Conservation (phyloP, 2,329 filamentous ascomycete genomes). For the Colletotrichum abscissum region DNA sequence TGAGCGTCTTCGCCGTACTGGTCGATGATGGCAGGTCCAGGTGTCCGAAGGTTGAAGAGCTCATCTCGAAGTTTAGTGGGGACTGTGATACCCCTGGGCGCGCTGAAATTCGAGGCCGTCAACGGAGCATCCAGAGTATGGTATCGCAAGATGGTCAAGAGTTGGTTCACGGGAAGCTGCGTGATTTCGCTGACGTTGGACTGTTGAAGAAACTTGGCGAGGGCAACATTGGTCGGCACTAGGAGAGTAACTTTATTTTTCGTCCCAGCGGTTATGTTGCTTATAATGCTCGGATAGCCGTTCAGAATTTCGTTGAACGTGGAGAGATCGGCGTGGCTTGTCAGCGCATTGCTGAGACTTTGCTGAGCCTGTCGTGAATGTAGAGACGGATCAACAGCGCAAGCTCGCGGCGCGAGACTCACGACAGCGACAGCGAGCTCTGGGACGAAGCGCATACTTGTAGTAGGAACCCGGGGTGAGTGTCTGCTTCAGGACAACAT, state of each 20-base stretch:
- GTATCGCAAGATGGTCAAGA: slow-evolving; percentile 50
- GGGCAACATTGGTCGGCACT: slow-evolving; percentile 29
- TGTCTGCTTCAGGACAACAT: too few species aligned
- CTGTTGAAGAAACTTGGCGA: slow-evolving; percentile 17
- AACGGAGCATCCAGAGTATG: slow-evolving; percentile 37
- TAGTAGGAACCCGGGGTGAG: neutral
- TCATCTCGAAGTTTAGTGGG: slow-evolving; percentile 38
- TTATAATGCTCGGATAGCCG: slow-evolving; percentile 15
- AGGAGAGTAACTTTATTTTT: slow-evolving; percentile 24
- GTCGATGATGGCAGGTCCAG: slow-evolving; percentile 25
- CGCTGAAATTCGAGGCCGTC: slow-evolving; percentile 33
- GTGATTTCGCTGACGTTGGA: slow-evolving; percentile 41
- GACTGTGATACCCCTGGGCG: slow-evolving; percentile 34
- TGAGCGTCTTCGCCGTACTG: slow-evolving; percentile 33
- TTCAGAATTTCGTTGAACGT: slow-evolving; percentile 23
- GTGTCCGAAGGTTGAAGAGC: slow-evolving; percentile 37
- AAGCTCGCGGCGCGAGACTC: neutral
- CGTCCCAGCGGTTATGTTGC: neutral
- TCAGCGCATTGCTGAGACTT: slow-evolving; percentile 16
- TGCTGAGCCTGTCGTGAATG: neutral
- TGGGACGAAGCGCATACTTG: slow-evolving; percentile 9
- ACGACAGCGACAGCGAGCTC: neutral
- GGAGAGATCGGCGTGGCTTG: slow-evolving; percentile 20
- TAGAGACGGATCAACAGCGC: neutral
- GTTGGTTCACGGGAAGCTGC: slow-evolving; percentile 46